phyloP scores from a whole-genome alignment of 2,329 filamentous ascomycete genomes.

The Thielaviopsis euricoi region DNA sequence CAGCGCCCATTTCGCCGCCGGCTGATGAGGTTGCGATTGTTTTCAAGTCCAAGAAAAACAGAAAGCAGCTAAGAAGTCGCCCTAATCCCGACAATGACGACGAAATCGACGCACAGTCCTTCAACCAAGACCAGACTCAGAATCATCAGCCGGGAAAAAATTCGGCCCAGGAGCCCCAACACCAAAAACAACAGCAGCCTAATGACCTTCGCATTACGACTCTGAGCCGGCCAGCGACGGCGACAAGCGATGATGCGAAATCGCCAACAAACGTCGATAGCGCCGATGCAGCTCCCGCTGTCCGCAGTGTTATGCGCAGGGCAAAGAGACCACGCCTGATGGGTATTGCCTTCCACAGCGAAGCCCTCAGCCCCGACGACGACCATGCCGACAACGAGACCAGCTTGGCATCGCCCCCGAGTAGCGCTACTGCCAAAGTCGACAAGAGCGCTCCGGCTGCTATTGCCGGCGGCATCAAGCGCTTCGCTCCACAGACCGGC shows the following conservation, averaged over 20 bases:
- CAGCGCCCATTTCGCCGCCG: neutral
- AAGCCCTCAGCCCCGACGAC: constrained; percentile 16
- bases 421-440: neutral
- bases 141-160: neutral
- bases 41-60: constrained; percentile 41
- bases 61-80: constrained; percentile 20
- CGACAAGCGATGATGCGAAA: neutral
- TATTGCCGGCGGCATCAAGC: constrained; percentile 15
- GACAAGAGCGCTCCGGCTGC: neutral
- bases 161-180: neutral
- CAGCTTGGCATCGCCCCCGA: neutral
- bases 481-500: constrained; percentile 60
- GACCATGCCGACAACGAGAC: neutral
- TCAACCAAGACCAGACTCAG: neutral
- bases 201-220: neutral
- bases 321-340: constrained; percentile 31
- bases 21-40: constrained; percentile 21
- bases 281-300: constrained; percentile 24
- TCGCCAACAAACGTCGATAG: constrained; percentile 13
- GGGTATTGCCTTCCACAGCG: constrained; percentile 39
- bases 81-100: constrained; percentile 25
- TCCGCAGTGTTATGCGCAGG: constrained; percentile 35
- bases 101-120: constrained; percentile 22
- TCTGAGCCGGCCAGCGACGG: neutral
- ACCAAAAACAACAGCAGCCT: neutral